Percentiles rank a stretch among this genome's conserved stretches.
These are phyloP conservation scores for Bromus sterilis DNA, from an alignment of 176 grass and related monocot species.

Conservation along the genomic window DNA sequence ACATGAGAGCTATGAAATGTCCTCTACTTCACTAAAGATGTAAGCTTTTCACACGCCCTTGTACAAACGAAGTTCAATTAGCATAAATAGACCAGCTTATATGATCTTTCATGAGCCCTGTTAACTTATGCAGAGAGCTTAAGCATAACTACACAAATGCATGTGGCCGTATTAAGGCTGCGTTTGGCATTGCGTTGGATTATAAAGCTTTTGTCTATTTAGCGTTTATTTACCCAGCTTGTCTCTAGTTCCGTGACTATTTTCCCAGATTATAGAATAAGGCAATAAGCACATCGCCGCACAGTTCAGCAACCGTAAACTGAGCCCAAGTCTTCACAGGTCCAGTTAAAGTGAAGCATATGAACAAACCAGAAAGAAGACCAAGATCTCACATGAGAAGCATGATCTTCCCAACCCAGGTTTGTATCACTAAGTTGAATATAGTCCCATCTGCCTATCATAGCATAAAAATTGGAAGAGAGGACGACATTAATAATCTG, in stretches of 20 bases:
- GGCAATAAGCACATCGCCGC: neutral
- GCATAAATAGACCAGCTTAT: neutral
- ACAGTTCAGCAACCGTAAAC: neutral
- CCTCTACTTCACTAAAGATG: neutral
- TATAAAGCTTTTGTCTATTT: neutral
- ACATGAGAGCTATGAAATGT: neutral
- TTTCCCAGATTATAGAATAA: neutral
- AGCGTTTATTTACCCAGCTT: neutral
- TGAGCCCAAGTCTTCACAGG: neutral
- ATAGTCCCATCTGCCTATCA: conserved; percentile 37
- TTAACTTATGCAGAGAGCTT: neutral
- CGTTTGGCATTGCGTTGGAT: no score
- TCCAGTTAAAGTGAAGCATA: conserved; percentile 14
- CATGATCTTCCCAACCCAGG: conserved; percentile 49
- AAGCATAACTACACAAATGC: neutral
- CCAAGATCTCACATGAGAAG: conserved; percentile 57
- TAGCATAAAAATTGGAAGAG: conserved; percentile 43
- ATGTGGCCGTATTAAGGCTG: neutral
- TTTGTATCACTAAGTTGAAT: conserved; percentile 55
- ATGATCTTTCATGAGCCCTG: neutral
- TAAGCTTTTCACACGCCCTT: neutral
- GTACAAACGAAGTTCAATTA: conserved; percentile 11
- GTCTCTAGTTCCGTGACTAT: neutral
- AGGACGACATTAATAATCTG: conserved; percentile 33
- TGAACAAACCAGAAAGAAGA: conserved; percentile 33